These are phyloP conservation scores for Colletotrichum lentis DNA, from an alignment of 2,329 filamentous ascomycete species.

Conservation along the genomic window DNA sequence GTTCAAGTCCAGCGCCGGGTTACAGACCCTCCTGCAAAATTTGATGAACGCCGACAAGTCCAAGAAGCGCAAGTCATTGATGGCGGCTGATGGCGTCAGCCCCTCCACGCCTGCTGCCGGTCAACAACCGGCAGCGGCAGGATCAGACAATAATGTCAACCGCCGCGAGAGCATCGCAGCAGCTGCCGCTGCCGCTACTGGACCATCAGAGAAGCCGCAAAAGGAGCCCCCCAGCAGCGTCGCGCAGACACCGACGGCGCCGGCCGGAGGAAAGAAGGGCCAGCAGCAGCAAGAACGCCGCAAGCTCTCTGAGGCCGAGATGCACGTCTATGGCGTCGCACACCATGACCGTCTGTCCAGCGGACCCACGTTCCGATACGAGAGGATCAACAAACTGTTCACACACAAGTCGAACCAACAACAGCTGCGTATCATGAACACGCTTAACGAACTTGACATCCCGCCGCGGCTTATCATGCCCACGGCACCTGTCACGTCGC, in stretches of 20 bases:
- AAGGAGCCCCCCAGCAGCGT: conserved; percentile 55
- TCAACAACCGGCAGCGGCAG: conserved; percentile 48
- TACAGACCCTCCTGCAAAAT: conserved; percentile 82
- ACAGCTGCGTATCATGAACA: conserved; percentile 76
- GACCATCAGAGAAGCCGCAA: conserved; percentile 45
- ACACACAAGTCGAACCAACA: conserved; percentile 80
- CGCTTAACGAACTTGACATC: conserved; percentile 76
- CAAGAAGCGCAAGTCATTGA: conserved; percentile 83
- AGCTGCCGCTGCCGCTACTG: conserved; percentile 47
- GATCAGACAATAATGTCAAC: conserved; percentile 43
- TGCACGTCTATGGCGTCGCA: conserved; percentile 82
- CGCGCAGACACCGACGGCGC: conserved; percentile 49
- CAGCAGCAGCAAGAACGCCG: conserved; percentile 64
- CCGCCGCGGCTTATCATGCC: conserved; percentile 76
- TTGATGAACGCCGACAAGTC: conserved; percentile 84
- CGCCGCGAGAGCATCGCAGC: conserved; percentile 63
- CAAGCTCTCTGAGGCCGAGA: conserved; percentile 78
- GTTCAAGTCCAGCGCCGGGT: conserved; percentile 82
- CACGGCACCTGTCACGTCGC: conserved; percentile 73
- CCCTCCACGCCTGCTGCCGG: conserved; percentile 50
- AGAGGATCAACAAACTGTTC: conserved; percentile 80
- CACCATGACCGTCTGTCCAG: conserved; percentile 85
- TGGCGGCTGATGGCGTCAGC: conserved; percentile 65
- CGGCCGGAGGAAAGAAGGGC: conserved; percentile 61
- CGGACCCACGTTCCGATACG: conserved; percentile 89